These are phyloP conservation scores for Bacidia gigantensis DNA, from an alignment of 495 filamentous ascomycete genomes.

Conservation along the genomic window DNA sequence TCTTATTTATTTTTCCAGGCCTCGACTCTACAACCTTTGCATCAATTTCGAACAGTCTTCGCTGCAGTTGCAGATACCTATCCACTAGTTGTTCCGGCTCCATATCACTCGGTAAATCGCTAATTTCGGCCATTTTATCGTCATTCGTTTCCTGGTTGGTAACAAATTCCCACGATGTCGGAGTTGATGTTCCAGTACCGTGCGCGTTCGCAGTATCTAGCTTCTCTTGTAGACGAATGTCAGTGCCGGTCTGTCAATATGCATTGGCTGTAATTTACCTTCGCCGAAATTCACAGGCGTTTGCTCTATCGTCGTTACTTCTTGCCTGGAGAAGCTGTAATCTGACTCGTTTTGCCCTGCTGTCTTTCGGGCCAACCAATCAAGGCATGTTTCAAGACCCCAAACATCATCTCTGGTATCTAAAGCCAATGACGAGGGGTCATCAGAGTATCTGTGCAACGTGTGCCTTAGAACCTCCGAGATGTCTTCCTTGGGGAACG, in stretches of 20 bases:
- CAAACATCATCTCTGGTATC: constrained; percentile 54
- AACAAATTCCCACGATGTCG: not conserved
- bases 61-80: constrained; percentile 11
- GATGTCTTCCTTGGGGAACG: constrained; percentile 49
- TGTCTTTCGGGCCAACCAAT: constrained; percentile 70
- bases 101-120: constrained; percentile 15
- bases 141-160: not conserved
- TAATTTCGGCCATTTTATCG: not conserved
- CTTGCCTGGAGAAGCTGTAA: not conserved
- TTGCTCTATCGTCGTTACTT: not conserved
- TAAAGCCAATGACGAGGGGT: constrained; percentile 31
- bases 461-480: constrained; percentile 52
- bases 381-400: constrained; percentile 74
- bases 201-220: not conserved
- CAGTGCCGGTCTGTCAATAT: constrained; percentile 35
- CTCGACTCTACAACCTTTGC: constrained; percentile 10
- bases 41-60: constrained; percentile 9
- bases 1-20: constrained; percentile 19
- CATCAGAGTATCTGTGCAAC: constrained; percentile 34
- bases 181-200: not conserved
- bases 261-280: constrained; percentile 40
- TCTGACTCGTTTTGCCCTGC: constrained; percentile 36
- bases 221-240: not conserved
- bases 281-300: not conserved
- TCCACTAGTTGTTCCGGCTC: constrained; percentile 16